Base-by-base conservation (phyloP, 805 yeast species). In the Candida adriatica region DNA sequence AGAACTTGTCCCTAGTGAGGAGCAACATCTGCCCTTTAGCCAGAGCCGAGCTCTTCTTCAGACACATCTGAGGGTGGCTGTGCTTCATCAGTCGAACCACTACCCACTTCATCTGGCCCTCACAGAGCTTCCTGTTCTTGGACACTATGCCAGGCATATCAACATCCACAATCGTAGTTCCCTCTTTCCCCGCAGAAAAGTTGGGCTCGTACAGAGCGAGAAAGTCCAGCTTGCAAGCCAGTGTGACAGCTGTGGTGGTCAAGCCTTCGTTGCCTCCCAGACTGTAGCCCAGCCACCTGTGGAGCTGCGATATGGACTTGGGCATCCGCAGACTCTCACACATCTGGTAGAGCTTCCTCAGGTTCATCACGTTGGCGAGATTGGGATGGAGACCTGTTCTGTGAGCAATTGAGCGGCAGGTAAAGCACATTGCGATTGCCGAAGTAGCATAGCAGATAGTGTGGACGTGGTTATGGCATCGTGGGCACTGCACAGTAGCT, bases 341-440 rank as follows among this genome's bases (percentile, higher is more conserved):
- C 49, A 40, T 26, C 3, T 55, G 44, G 44, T 48, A 60, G 13
- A 61, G 39, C 31, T 55, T 59, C 37, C 73, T 55, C 3, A 54
- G 25, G 31, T 59, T 49, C 56, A 63, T 51, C 19, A 66, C 37
- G 11, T 55, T 43, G 17, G 42, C 31, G 26, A 61, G 43, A 16
- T 48, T 43, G 3, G 36, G 16, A 19, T 48, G 39, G 2, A 44
- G 25, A 3, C 30, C 23, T 14, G 49, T 13, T 5, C 50, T 41
- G 4, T 41, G 23, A 15, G 49, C 18, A 8, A 39, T 41, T 16
- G 42, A 36, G 16, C 54, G 35, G 33, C 66, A 56, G 1, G 46
- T 27, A 27, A 55, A 32, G 33, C 60, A 60, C 34, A 38, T 30
- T 18, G 44, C 34, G 4, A 24, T 33, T 20, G 48, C 25, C 31